Base-by-base conservation (phyloP, 169 alveolate genomes). In the Neospora caninum region DNA sequence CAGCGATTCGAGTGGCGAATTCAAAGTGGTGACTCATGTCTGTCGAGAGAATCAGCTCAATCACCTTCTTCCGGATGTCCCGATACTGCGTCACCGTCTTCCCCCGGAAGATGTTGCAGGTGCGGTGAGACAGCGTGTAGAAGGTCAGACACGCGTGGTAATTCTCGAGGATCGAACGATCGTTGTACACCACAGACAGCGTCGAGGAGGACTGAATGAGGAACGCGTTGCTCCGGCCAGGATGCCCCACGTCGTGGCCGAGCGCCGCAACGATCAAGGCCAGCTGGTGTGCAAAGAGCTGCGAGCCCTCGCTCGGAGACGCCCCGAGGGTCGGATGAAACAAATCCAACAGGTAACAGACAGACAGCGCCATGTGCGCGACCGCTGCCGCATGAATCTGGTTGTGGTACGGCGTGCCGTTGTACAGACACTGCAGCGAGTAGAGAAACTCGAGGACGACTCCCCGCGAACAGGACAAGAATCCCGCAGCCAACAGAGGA, bases 221-320 rank as follows among this genome's bases (percentile, higher is more conserved):
- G 88, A 96, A 98, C 0, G 96, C 96, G 80, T 98, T 98, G 42
- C 98, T 98, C 95, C 96, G 96, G 9, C 99, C 99, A 38, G 98
- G 98, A 80, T 98, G 99, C 0, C 99, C 99, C 43, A 97, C 99
- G 93, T 98, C 99, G 93, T 98, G 99, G 25, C 98, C 99, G 69
- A 98, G 92, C 18, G 99, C 96, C 22, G 99, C 99, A 25, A 98
- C 34, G 36, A 94, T 93, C 42, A 96, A 84, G 25, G 53, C 96
- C 93, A 73, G 96, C 96, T n/a, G 31, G 9, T 78, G 86, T 6
- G 82, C 36, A 18, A 16, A 54, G 39, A 49, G 78, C 92, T 39
- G 58, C n/a, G 34, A 7, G 43, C 7, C 73, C n/a, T 16, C 73
- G n/a, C 73, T 29, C 73, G 73, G 34, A 7, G 73, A 7, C 31